Percentiles rank a stretch among this genome's conserved stretches.
Conservation (phyloP, 2,329 filamentous ascomycete genomes). For the Aspergillus fumigatiaffinis region DNA sequence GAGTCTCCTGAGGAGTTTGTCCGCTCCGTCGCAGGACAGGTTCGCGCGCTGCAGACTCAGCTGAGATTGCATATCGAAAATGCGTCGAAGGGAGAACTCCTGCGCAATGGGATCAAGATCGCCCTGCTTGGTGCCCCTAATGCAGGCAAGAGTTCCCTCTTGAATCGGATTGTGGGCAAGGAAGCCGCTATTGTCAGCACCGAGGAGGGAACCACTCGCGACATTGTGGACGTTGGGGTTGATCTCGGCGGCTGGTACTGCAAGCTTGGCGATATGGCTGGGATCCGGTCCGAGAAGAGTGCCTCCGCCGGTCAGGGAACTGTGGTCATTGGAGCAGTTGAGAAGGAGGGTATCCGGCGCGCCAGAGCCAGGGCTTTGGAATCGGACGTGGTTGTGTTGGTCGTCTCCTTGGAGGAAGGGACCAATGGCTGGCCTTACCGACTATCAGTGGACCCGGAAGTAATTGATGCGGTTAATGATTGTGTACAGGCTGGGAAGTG, state of each 20-base stretch:
- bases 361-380: constrained; percentile 76
- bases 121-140: constrained; percentile 89
- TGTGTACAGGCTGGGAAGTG: constrained; percentile 49
- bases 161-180: constrained; percentile 84
- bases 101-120: constrained; percentile 79
- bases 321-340: constrained; percentile 63
- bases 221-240: constrained; percentile 86
- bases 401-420: constrained; percentile 66
- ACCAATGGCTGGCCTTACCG: constrained; percentile 22
- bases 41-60: constrained; percentile 57
- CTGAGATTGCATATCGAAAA: constrained; percentile 70
- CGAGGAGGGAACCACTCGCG: constrained; percentile 89
- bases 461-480: constrained; percentile 50
- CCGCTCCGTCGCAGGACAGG: constrained; percentile 62
- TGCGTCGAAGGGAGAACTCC: constrained; percentile 74
- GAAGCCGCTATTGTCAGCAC: constrained; percentile 93
- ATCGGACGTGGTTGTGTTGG: constrained; percentile 78
- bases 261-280: constrained; percentile 93
- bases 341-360: constrained; percentile 84
- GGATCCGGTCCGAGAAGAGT: constrained; percentile 57
- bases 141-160: constrained; percentile 87
- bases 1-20: constrained; percentile 74
- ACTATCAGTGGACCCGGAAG: constrained; percentile 52
- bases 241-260: constrained; percentile 88
- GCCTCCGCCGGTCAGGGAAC: constrained; percentile 12